Percentiles rank a stretch among this genome's conserved stretches.
These are phyloP conservation scores for Alternaria triticimaculans DNA, from an alignment of 2,329 filamentous ascomycete species.

Conservation along the genomic window DNA sequence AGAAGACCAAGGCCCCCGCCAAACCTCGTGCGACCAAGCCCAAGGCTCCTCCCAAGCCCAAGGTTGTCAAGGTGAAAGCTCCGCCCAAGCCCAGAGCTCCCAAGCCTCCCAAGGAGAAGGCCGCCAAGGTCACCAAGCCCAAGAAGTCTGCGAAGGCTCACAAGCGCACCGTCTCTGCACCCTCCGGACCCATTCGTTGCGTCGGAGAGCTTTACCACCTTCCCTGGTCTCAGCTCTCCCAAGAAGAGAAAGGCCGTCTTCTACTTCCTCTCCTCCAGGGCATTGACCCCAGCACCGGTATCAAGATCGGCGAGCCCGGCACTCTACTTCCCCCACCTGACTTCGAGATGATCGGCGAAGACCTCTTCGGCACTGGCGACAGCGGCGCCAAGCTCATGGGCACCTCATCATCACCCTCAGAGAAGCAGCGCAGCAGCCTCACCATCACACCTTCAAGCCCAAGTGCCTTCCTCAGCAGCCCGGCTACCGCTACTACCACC, in stretches of 20 bases:
- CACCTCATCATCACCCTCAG: neutral
- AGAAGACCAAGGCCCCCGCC: neutral
- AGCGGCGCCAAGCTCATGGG: neutral
- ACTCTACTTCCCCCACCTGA: neutral
- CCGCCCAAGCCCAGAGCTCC: neutral
- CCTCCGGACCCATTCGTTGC: neutral
- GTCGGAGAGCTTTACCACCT: conserved; percentile 14
- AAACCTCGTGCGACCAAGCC: neutral
- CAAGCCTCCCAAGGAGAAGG: neutral
- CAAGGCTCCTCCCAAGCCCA: neutral
- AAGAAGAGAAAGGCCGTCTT: conserved; percentile 25
- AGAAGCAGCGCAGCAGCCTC: neutral
- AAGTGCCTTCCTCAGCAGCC: neutral
- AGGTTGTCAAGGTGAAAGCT: neutral
- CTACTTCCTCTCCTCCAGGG: conserved; percentile 27
- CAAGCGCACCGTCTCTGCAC: neutral
- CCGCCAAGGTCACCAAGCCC: neutral
- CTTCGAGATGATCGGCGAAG: conserved; percentile 5
- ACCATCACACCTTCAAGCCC: neutral
- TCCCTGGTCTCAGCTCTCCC: conserved; percentile 14
- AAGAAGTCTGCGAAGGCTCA: conserved; percentile 5
- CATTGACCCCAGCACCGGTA: conserved; percentile 21
- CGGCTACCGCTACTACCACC: neutral
- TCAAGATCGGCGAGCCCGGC: neutral
- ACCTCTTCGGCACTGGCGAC: neutral